These are phyloP conservation scores for Corynespora cassiicola DNA, from an alignment of 2,329 filamentous ascomycete species.

Conservation along the genomic window DNA sequence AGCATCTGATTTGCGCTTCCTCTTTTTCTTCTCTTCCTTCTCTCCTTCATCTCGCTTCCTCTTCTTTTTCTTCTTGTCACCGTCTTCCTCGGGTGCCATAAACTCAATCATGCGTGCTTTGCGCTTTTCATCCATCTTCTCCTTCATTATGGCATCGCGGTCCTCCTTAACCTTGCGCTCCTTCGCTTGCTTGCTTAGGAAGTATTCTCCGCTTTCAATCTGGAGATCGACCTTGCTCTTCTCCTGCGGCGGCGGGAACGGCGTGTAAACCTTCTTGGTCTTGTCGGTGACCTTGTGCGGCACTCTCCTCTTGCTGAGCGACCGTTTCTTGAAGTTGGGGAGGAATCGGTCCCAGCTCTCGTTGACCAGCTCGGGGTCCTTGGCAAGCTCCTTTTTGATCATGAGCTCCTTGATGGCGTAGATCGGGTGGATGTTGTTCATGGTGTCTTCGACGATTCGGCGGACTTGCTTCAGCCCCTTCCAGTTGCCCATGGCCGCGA, in stretches of 20 bases:
- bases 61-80: slow-evolving; percentile 57
- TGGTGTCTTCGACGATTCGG: slow-evolving; percentile 86
- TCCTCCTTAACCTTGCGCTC: slow-evolving; percentile 81
- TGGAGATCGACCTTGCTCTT: slow-evolving; percentile 99
- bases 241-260: slow-evolving; percentile 94
- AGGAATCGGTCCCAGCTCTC: slow-evolving; percentile 97
- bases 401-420: slow-evolving; percentile 96
- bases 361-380: slow-evolving; percentile 82
- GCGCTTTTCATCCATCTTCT: slow-evolving; percentile 87
- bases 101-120: slow-evolving; percentile 86
- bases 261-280: slow-evolving; percentile 91
- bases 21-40: slow-evolving; percentile 56
- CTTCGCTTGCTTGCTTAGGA: slow-evolving; percentile 90
- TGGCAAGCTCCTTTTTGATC: slow-evolving; percentile 91
- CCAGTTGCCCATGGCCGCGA: slow-evolving; percentile 88
- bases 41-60: slow-evolving; percentile 56
- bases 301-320: slow-evolving; percentile 79
- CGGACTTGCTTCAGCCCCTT: slow-evolving; percentile 93
- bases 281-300: slow-evolving; percentile 92
- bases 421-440: slow-evolving; percentile 89
- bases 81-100: slow-evolving; percentile 81
- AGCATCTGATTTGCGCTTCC: slow-evolving; percentile 36
- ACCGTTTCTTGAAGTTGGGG: slow-evolving; percentile 95
- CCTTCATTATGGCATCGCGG: slow-evolving; percentile 81
- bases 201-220: slow-evolving; percentile 98